Percentiles rank a stretch among this genome's conserved stretches.
These are phyloP conservation scores for Acanthamoeba quina DNA, from an alignment of 208 protist genomes.

Conservation along the genomic window DNA sequence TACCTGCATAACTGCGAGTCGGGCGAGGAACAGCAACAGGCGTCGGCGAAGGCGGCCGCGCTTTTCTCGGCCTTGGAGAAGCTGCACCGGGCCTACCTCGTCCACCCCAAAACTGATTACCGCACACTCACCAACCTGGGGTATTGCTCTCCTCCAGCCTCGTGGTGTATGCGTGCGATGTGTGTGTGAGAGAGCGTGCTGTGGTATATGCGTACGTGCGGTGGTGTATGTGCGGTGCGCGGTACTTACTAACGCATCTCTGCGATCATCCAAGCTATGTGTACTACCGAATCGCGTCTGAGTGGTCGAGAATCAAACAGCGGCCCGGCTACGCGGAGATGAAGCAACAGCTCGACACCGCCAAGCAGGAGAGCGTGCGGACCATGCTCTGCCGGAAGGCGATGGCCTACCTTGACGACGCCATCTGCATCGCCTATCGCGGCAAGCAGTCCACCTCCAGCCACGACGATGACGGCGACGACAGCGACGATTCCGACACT, in stretches of 20 bases:
- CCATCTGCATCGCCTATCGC: not conserved
- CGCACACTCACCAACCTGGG: conserved; percentile 3
- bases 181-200: not conserved
- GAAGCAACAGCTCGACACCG: not conserved
- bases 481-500: too few relatives aligned
- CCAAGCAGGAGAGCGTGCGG: not conserved
- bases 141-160: not conserved
- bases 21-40: not conserved
- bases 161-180: not conserved
- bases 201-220: too few relatives aligned
- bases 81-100: not conserved
- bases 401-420: not conserved
- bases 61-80: not conserved
- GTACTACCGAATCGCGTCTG: not conserved
- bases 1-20: not conserved
- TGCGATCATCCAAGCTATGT: not conserved
- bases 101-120: conserved; percentile 23
- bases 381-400: not conserved
- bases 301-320: not conserved
- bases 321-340: not conserved
- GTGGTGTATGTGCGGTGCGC: too few relatives aligned
- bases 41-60: not conserved
- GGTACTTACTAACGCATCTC: too few relatives aligned
- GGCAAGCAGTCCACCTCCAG: not conserved
- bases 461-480: not conserved